A percentile compares a stretch with the other conserved stretches of the same genome.
phyloP scores from a whole-genome alignment of 257 asterid genomes.

The Craterostigma plantagineum region DNA sequence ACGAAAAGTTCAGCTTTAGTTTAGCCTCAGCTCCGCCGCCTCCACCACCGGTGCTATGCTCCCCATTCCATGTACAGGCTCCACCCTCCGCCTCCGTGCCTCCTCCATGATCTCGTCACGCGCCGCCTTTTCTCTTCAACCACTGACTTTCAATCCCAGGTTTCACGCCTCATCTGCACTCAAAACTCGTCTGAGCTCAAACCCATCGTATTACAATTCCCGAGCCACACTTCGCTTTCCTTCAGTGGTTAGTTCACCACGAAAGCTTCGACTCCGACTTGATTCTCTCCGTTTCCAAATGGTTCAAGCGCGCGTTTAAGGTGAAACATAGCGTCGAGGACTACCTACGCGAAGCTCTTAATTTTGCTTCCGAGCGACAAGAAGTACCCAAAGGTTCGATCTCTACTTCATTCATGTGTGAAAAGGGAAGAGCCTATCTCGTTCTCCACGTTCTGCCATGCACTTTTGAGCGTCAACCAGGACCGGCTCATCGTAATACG shows the following conservation, averaged over 20 bases:
- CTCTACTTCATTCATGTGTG: too few relatives aligned
- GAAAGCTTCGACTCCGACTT: constrained; percentile 18
- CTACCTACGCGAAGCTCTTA: constrained; percentile 25
- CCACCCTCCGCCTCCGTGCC: constrained; percentile 17
- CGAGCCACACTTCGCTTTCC: constrained; percentile 25
- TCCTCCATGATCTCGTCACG: constrained; percentile 10
- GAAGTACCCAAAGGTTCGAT: constrained; percentile 45
- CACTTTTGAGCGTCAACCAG: too few relatives aligned
- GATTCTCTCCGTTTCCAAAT: constrained; percentile 36
- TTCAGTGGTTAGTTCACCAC: constrained; percentile 25
- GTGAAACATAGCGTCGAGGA: constrained; percentile 25
- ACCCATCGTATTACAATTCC: constrained; percentile 18
- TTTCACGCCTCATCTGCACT: constrained; percentile 24
- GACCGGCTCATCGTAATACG: too few relatives aligned
- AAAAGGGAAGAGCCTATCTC: too few relatives aligned
- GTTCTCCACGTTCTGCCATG: too few relatives aligned
- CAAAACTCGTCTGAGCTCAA: constrained; percentile 52
- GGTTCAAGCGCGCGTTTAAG: constrained; percentile 38
- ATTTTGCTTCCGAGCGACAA: constrained; percentile 34
- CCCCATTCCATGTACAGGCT: constrained; percentile 25
- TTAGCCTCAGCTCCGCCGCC: too few relatives aligned
- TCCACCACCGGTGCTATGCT: too few relatives aligned
- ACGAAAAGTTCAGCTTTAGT: too few relatives aligned
- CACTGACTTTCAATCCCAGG: constrained; percentile 14
- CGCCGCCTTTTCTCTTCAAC: constrained; percentile 9